Conservation (phyloP, 1,284 basidiomycete genomes). For the Veloboletus limbatus region DNA sequence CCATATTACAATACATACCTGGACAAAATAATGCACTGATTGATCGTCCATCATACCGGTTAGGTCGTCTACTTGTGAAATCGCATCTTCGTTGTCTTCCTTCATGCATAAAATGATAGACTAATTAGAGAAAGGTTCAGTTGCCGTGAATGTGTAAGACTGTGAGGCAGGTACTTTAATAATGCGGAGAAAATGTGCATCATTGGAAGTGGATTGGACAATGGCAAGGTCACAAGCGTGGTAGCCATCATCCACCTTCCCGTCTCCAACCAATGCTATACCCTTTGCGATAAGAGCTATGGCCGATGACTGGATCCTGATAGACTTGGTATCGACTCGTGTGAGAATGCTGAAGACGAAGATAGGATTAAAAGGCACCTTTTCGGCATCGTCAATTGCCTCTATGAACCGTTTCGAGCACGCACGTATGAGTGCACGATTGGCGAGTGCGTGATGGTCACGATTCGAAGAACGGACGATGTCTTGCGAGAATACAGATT, state of each 20-base stretch:
- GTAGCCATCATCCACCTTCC: neutral
- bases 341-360: neutral
- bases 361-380: neutral
- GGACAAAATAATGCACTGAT: neutral
- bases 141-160: neutral
- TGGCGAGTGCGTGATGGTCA: slow-evolving; percentile 1
- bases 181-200: neutral
- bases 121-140: neutral
- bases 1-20: neutral
- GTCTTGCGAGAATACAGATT: slow-evolving; percentile 4
- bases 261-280: slow-evolving; percentile 4
- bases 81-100: neutral
- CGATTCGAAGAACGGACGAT: neutral
- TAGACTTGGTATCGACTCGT: neutral
- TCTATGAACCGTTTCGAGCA: slow-evolving; percentile 1
- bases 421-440: slow-evolving; percentile 5
- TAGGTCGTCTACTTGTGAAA: neutral
- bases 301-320: slow-evolving; percentile 3
- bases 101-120: slow-evolving; percentile 3
- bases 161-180: slow-evolving; percentile 1
- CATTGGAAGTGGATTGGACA: neutral
- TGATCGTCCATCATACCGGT: neutral
- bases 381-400: slow-evolving; percentile 6
- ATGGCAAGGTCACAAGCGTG: slow-evolving; percentile 1
- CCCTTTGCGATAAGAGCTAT: slow-evolving; percentile 6